phyloP scores from a whole-genome alignment of 192 early-diverging fungal species.

The Podila clonocystis region DNA sequence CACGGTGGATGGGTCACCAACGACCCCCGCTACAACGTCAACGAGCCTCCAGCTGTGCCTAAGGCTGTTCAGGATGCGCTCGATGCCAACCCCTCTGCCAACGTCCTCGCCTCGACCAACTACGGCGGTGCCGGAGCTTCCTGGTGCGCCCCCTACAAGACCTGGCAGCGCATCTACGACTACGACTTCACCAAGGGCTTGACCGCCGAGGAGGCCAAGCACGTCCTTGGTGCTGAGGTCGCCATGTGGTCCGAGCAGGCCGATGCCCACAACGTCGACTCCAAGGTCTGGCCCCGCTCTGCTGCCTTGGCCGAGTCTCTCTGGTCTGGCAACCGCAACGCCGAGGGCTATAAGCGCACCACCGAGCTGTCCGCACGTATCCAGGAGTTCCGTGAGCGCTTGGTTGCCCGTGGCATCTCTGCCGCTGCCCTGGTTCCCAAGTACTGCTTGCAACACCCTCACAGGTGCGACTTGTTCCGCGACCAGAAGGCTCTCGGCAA shows the following conservation, averaged over 20 bases:
- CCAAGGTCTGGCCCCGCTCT: constrained; percentile 75
- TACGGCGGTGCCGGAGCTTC: constrained; percentile 61
- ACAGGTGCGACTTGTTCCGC: constrained; percentile 43
- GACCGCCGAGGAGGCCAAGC: constrained; percentile 58
- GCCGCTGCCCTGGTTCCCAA: constrained; percentile 70
- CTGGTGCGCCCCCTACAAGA: constrained; percentile 83
- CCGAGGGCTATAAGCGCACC: constrained; percentile 37
- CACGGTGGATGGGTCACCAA: constrained; percentile 77
- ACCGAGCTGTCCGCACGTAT: constrained; percentile 57
- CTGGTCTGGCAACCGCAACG: constrained; percentile 74
- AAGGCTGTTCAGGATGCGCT: constrained; percentile 48
- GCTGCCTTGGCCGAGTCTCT: constrained; percentile 72
- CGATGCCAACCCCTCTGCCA: constrained; percentile 24
- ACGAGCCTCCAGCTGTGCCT: constrained; percentile 27
- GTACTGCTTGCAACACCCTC: constrained; percentile 52
- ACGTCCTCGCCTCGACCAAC: constrained; percentile 40
- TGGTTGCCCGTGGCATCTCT: constrained; percentile 69
- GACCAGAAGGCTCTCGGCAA: constrained; percentile 46
- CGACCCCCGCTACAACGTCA: constrained; percentile 59
- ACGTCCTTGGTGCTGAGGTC: constrained; percentile 76
- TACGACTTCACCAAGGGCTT: constrained; percentile 71
- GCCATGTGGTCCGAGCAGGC: constrained; percentile 79
- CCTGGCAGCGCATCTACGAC: constrained; percentile 78
- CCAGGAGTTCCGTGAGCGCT: constrained; percentile 72
- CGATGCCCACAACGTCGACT: constrained; percentile 64